Evolutionary conservation across 2,329 filamentous ascomycete species (phyloP).

Genomic region (Volutella citrinella): DNA sequence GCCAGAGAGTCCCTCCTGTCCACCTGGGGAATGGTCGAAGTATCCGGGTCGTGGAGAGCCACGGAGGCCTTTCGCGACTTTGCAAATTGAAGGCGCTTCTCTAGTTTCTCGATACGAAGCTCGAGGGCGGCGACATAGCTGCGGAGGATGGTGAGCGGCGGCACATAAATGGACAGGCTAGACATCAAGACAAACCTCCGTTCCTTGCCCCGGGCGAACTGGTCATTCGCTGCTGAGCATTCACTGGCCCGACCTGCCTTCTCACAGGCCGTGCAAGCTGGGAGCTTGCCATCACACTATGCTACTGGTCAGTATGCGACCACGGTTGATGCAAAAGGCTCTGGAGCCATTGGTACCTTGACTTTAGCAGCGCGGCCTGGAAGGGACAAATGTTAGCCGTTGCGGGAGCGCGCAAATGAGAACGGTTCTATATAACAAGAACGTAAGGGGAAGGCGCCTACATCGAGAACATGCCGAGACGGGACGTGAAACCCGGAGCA

Average conservation of each 20-base stretch:
- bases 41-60: conserved; percentile 60
- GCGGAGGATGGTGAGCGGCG: conserved; percentile 10
- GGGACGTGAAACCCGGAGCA: conserved; percentile 72
- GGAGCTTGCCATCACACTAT: conserved; percentile 93
- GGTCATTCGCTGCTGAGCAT: conserved; percentile 92
- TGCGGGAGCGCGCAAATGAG: too few species aligned
- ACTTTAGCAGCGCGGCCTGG: conserved; percentile 83
- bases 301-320: too few species aligned
- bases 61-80: conserved; percentile 69
- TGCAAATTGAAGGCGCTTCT: conserved; percentile 71
- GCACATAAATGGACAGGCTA: background rate
- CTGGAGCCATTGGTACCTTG: conserved; percentile 68
- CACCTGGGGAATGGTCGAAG: conserved; percentile 30
- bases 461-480: conserved; percentile 80
- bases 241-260: conserved; percentile 82
- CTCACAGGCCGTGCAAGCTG: conserved; percentile 92
- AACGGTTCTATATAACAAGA: too few species aligned
- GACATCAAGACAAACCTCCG: conserved; percentile 59
- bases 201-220: conserved; percentile 94
- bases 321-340: too few species aligned
- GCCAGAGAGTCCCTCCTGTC: conserved; percentile 64
- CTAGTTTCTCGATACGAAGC: conserved; percentile 81
- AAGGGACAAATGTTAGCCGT: too few species aligned
- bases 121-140: conserved; percentile 96
- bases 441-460: conserved; percentile 27